These are phyloP conservation scores for Gaultheria prostrata DNA, from an alignment of 148 eudicot species.

Conservation along the genomic window DNA sequence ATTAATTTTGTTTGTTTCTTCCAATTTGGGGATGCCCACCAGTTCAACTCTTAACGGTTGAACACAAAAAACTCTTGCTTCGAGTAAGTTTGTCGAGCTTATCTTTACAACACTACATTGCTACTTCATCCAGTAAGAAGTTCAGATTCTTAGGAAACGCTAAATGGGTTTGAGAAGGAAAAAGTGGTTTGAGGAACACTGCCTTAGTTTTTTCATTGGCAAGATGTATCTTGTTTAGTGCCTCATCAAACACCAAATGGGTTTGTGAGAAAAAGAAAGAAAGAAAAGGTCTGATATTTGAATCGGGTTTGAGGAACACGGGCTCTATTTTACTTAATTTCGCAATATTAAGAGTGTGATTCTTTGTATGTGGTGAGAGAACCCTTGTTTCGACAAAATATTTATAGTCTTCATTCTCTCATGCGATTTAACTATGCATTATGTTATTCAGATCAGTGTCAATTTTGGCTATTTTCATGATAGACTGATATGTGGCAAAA, in stretches of 20 bases:
- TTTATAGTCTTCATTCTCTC: no score
- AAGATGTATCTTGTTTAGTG: background rate
- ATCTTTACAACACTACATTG: background rate
- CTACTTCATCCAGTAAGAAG: background rate
- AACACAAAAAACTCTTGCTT: background rate
- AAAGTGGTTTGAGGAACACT: background rate
- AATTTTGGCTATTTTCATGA: background rate
- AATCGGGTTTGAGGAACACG: background rate
- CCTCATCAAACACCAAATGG: background rate
- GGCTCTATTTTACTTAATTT: background rate
- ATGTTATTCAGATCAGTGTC: background rate
- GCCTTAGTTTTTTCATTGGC: background rate
- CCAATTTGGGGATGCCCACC: background rate
- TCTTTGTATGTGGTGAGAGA: background rate
- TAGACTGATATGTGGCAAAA: background rate
- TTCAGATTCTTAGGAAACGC: background rate
- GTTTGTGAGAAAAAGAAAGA: background rate
- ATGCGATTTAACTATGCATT: background rate
- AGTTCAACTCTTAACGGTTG: background rate
- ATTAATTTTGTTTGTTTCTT: background rate
- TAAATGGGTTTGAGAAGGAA: background rate
- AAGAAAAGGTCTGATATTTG: background rate
- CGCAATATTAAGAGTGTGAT: background rate
- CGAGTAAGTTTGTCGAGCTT: background rate
- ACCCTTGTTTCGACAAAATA: background rate